Conservation (phyloP, 768 basidiomycete species). For the Russula brevipes region DNA sequence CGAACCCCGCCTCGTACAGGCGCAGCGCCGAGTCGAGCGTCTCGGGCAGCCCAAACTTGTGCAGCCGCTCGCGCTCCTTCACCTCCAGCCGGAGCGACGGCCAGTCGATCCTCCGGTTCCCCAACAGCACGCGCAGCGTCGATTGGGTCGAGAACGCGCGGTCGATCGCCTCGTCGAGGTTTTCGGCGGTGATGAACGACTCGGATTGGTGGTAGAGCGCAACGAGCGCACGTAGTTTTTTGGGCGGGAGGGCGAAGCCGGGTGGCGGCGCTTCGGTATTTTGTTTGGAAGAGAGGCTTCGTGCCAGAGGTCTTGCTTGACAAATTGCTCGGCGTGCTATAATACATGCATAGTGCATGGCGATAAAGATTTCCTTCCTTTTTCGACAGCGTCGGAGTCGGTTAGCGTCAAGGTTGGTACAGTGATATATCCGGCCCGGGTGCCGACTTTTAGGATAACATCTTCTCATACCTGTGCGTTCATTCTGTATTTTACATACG, state of each 20-base stretch:
- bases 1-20: neutral
- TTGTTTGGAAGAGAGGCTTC: slow-evolving; percentile 25
- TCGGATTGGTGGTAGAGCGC: slow-evolving; percentile 74
- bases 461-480: no score
- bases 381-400: neutral
- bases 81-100: slow-evolving; percentile 23
- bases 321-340: slow-evolving; percentile 5
- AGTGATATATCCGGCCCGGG: neutral
- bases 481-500: no score
- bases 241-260: slow-evolving; percentile 41
- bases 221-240: slow-evolving; percentile 65
- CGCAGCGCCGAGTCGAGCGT: slow-evolving; percentile 2
- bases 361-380: neutral
- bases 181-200: slow-evolving; percentile 65
- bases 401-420: no score
- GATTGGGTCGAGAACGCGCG: slow-evolving; percentile 43
- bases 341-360: slow-evolving; percentile 14
- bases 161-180: slow-evolving; percentile 60
- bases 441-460: neutral
- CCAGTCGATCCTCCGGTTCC: slow-evolving; percentile 23
- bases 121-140: neutral
- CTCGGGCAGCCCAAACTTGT: slow-evolving; percentile 20
- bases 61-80: slow-evolving; percentile 14
- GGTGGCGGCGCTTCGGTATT: slow-evolving; percentile 13
- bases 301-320: slow-evolving; percentile 5